Evolutionary conservation across 2,329 filamentous ascomycete species (phyloP).

Genomic region (Exophiala spinifera): DNA sequence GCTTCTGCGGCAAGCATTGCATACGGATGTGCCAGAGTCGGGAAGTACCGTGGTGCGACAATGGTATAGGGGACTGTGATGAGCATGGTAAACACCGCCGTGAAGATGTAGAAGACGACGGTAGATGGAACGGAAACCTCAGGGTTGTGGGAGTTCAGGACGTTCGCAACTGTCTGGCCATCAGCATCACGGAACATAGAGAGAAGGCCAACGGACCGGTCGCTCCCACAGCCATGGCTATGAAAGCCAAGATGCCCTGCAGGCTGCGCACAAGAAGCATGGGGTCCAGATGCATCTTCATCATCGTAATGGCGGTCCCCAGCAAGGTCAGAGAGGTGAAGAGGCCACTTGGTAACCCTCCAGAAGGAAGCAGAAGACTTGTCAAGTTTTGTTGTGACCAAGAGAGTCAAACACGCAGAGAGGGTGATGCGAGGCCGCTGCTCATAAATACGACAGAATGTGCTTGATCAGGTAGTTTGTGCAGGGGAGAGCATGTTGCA

Average conservation of each 20-base stretch:
- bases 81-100: conserved; percentile 71
- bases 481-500: too few relatives aligned
- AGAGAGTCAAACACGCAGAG: not conserved
- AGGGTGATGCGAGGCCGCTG: conserved; percentile 2
- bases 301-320: too few relatives aligned
- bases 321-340: too few relatives aligned
- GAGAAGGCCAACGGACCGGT: conserved; percentile 54
- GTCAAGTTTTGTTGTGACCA: not conserved
- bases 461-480: not conserved
- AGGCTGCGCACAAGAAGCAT: conserved; percentile 63
- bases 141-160: conserved; percentile 15
- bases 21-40: conserved; percentile 60
- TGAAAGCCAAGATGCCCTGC: conserved; percentile 66
- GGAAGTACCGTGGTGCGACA: conserved; percentile 62
- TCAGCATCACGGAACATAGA: not conserved
- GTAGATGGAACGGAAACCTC: conserved; percentile 46
- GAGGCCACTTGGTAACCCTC: not conserved
- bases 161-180: conserved; percentile 8
- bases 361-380: not conserved
- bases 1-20: conserved; percentile 65
- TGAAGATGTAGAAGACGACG: conserved; percentile 78
- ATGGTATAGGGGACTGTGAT: conserved; percentile 66
- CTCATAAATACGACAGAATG: conserved; percentile 8
- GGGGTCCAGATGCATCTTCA: conserved; percentile 50
- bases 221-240: conserved; percentile 70